Percentiles rank a stretch among this genome's conserved stretches.
phyloP scores from a whole-genome alignment of 768 basidiomycete species.

The Lactarius trivialis region DNA sequence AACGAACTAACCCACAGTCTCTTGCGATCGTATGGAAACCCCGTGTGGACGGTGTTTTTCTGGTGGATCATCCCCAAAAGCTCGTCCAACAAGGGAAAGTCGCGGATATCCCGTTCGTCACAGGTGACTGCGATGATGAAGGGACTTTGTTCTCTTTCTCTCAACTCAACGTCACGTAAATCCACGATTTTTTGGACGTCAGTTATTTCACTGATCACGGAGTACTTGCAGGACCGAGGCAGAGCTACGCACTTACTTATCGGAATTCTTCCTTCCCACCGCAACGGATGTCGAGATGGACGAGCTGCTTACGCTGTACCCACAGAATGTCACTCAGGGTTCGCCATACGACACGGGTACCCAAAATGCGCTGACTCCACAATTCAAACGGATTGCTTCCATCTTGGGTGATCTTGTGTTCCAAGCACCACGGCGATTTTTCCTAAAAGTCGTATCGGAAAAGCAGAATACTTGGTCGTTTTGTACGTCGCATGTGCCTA shows the following conservation, averaged over 20 bases:
- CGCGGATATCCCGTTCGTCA: constrained; percentile 25
- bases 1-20: constrained; percentile 11
- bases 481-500: too few relatives aligned
- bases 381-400: constrained; percentile 38
- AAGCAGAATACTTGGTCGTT: too few relatives aligned
- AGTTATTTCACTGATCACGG: not conserved
- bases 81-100: constrained; percentile 33
- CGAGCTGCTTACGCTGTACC: too few relatives aligned
- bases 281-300: too few relatives aligned
- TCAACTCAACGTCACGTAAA: constrained; percentile 27
- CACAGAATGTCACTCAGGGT: too few relatives aligned
- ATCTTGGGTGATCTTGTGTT: too few relatives aligned
- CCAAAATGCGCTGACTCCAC: constrained; percentile 26
- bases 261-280: not conserved
- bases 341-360: too few relatives aligned
- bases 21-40: constrained; percentile 34
- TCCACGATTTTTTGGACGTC: not conserved
- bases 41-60: constrained; percentile 35
- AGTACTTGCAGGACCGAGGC: too few relatives aligned
- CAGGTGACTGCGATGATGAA: too few relatives aligned
- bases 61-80: constrained; percentile 30
- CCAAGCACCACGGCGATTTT: too few relatives aligned
- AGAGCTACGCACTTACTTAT: constrained; percentile 15
- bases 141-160: constrained; percentile 23
- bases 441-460: too few relatives aligned